phyloP scores from a whole-genome alignment of 2,329 filamentous ascomycete genomes.

The Ceratocystis colombiana region DNA sequence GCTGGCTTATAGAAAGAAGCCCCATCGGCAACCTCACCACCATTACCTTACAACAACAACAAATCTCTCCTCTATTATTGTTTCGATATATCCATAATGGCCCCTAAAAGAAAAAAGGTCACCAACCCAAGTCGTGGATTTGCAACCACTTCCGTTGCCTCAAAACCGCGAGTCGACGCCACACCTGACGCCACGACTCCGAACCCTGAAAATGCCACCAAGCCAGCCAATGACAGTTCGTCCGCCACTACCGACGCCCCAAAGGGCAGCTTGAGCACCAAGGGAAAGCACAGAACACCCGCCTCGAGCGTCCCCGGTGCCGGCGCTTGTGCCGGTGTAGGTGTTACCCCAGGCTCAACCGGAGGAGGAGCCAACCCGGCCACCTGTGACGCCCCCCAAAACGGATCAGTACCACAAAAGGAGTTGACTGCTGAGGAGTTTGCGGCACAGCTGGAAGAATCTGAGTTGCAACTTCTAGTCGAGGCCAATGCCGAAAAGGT shows the following conservation, averaged over 20 bases:
- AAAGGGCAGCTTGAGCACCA: constrained; percentile 27
- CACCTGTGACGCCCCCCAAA: not conserved
- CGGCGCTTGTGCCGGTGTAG: not conserved
- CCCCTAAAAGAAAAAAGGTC: constrained; percentile 84
- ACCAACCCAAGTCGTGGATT: constrained; percentile 81
- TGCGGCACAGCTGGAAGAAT: constrained; percentile 76
- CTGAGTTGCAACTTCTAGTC: constrained; percentile 78
- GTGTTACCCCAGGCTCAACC: not conserved
- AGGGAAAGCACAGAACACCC: constrained; percentile 18
- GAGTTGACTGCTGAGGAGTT: constrained; percentile 75
- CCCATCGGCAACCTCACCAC: not conserved
- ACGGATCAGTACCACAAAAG: constrained; percentile 29
- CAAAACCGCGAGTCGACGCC: constrained; percentile 60
- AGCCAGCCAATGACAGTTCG: constrained; percentile 22
- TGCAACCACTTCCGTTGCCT: constrained; percentile 84
- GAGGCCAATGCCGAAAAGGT: constrained; percentile 74
- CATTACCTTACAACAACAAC: not conserved
- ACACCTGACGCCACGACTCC: constrained; percentile 33
- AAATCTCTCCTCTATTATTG: not conserved
- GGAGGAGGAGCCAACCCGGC: not conserved
- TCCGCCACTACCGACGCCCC: not conserved
- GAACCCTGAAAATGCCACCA: constrained; percentile 16
- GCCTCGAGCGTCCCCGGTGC: not conserved
- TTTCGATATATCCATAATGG: constrained; percentile 42
- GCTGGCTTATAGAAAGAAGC: not conserved